Evolutionary conservation across 352 stramenopile species (phyloP).

Genomic region (Pythium myriotylum): DNA sequence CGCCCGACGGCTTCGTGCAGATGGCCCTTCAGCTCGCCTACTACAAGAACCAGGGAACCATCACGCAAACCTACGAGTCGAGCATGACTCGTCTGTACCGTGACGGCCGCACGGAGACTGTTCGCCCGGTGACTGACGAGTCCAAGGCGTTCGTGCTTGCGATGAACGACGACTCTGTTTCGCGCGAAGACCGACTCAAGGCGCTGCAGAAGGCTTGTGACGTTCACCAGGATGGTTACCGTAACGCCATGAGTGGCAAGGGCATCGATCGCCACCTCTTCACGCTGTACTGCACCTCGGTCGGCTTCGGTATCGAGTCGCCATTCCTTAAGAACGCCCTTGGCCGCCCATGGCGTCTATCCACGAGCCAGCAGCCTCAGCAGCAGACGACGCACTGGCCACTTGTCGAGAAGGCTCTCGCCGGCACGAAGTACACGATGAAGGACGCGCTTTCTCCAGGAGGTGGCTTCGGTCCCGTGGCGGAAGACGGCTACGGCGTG

Average conservation of each 20-base stretch:
- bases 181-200: slow-evolving; percentile 76
- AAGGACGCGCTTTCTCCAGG: slow-evolving; percentile 74
- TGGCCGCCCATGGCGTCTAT: slow-evolving; percentile 83
- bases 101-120: slow-evolving; percentile 94
- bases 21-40: slow-evolving; percentile 96
- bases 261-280: slow-evolving; percentile 97
- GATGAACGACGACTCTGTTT: slow-evolving; percentile 75
- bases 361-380: slow-evolving; percentile 90
- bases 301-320: slow-evolving; percentile 85
- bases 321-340: slow-evolving; percentile 89
- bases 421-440: slow-evolving; percentile 54
- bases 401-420: slow-evolving; percentile 62
- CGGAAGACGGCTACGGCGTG: slow-evolving; percentile 90
- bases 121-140: slow-evolving; percentile 89
- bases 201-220: slow-evolving; percentile 87
- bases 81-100: slow-evolving; percentile 96
- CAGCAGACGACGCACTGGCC: slow-evolving; percentile 87
- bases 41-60: slow-evolving; percentile 90
- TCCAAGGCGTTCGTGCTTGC: slow-evolving; percentile 91
- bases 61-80: slow-evolving; percentile 97
- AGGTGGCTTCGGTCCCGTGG: slow-evolving; percentile 89
- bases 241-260: slow-evolving; percentile 87
- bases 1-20: slow-evolving; percentile 96
- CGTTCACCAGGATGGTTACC: slow-evolving; percentile 92
- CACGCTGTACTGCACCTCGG: slow-evolving; percentile 91